Base-by-base conservation (phyloP, 768 basidiomycete genomes). In the Mycena alexandri region DNA sequence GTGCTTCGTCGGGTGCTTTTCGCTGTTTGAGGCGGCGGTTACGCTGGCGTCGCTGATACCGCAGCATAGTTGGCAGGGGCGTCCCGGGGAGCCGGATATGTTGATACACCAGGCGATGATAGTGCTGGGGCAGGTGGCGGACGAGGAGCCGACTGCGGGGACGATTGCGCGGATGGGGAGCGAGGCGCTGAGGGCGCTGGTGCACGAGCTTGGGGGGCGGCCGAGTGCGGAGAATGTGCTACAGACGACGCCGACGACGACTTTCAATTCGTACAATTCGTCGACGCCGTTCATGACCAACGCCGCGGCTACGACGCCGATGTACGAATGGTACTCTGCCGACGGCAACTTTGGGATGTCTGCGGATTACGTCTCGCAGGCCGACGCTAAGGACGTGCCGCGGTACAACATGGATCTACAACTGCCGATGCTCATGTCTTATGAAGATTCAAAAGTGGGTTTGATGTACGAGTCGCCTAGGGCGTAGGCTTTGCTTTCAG, bases 21-120 rank as follows among this genome's bases (percentile, higher is more conserved):
- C 82, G 10, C 75, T 85, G 13, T 83, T 85, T 67, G 85, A 86
- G 72, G 84, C 82, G 33, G 79, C 82, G 17, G 80, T 87, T 59
- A 82, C 82, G 63, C 79, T 86, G 22, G 75, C 82, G 41, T 81
- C 82, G 24, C 81, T 79, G 14, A 70, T 83, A 57, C 75, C 82
- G 17, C 81, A 82, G 58, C 75, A 76, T 47, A 80, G 82, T 46
- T 80, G 79, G 72, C 76, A 80, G 51, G 78, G 78, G 51, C 79
- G 80, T 71, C 74, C 77, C 34, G 65, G 63, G 2, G 83, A 83
- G 60, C 80, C 81, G 46, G 80, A 81, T 25, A 70, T 67, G 43
- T 74, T 82, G 25, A 74, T 84, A 57, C 79, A 83, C 43, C 74
- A 79, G 38, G 81, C 83, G 29, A 71, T 82, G 71, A 61, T 58